These are phyloP conservation scores for Populus davidiana DNA, from an alignment of 345 rosid species.

Conservation along the genomic window DNA sequence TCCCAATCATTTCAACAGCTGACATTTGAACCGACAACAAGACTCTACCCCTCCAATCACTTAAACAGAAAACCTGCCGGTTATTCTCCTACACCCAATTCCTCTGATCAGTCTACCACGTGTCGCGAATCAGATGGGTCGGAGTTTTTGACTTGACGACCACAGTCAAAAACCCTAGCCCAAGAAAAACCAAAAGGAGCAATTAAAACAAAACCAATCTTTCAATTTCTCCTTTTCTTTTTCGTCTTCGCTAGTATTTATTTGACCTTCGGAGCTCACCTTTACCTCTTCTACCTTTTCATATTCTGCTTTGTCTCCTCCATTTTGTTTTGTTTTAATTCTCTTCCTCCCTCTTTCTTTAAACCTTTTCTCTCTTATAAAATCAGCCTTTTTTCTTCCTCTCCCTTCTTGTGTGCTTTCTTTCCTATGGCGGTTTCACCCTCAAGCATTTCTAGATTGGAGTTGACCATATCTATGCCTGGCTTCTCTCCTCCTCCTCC, in stretches of 20 bases:
- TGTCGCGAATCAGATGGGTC: conserved; percentile 50
- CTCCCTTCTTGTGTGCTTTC: neutral
- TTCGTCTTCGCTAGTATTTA: conserved; percentile 19
- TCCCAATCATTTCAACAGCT: conserved; percentile 67
- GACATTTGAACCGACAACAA: conserved; percentile 53
- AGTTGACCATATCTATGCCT: conserved; percentile 74
- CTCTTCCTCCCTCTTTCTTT: conserved; percentile 20
- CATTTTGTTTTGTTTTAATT: conserved; percentile 12
- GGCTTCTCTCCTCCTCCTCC: conserved; percentile 70
- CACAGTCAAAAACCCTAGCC: conserved; percentile 43
- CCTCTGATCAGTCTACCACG: conserved; percentile 38
- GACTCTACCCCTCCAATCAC: conserved; percentile 10
- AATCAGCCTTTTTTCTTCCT: conserved; percentile 20
- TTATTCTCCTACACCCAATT: conserved; percentile 51
- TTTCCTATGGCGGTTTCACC: conserved; percentile 54
- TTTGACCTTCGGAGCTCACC: conserved; percentile 32
- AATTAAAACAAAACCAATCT: neutral
- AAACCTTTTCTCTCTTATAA: conserved; percentile 21
- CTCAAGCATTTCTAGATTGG: conserved; percentile 59
- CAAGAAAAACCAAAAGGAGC: neutral
- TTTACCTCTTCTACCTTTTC: conserved; percentile 22
- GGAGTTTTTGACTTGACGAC: conserved; percentile 44
- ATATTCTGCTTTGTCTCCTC: conserved; percentile 21
- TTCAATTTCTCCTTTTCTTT: neutral
- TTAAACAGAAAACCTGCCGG: conserved; percentile 51